Conservation (phyloP, 1,139 yeast species). For the Lizanozyma gosingica region DNA sequence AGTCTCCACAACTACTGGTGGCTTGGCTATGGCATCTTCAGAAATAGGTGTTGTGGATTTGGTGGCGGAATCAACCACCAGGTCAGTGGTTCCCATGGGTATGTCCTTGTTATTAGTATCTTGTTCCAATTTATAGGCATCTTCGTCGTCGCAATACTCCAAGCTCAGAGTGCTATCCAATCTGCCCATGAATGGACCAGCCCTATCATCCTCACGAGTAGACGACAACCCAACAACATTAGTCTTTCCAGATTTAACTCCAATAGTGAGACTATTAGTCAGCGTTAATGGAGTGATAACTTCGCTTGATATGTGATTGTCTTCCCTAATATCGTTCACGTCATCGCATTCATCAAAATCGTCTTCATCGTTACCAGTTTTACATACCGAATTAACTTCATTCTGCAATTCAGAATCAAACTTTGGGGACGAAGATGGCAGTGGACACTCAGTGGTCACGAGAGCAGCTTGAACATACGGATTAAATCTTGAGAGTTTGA, state of each 20-base stretch:
- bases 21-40: no score
- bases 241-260: neutral
- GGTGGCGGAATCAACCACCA: no score
- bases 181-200: neutral
- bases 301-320: neutral
- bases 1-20: no score
- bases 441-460: neutral
- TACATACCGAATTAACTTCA: neutral
- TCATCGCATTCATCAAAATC: neutral
- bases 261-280: neutral
- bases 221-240: neutral
- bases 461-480: neutral
- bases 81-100: no score
- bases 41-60: no score
- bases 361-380: neutral
- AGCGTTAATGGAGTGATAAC: neutral
- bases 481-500: neutral
- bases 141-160: no score
- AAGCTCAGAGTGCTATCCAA: neutral
- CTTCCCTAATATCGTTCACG: conserved; percentile 4
- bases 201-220: neutral
- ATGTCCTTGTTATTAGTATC: no score
- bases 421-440: neutral
- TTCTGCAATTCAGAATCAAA: neutral
- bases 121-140: no score